Conservation (phyloP, 1,139 yeast species). For the Dujonia santamariae region DNA sequence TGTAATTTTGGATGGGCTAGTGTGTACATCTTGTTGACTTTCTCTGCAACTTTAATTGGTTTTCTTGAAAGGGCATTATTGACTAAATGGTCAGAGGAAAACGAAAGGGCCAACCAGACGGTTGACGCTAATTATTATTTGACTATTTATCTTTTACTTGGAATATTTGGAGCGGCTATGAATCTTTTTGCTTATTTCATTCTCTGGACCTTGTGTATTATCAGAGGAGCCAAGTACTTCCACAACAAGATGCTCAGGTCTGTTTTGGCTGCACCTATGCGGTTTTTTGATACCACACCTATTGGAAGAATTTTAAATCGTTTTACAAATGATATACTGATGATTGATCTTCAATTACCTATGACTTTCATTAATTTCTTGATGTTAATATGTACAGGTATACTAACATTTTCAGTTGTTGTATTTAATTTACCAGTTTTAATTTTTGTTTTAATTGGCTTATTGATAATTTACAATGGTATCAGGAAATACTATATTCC, state of each 20-base stretch:
- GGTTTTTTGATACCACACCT: conserved; percentile 28
- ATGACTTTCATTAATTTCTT: conserved; percentile 19
- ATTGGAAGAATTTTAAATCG: conserved; percentile 27
- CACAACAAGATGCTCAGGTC: conserved; percentile 23
- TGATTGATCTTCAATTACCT: conserved; percentile 20
- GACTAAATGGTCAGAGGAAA: conserved; percentile 22
- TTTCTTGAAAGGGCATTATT: conserved; percentile 17
- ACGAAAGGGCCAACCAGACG: conserved; percentile 16
- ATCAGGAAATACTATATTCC: conserved; percentile 20
- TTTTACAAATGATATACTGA: conserved; percentile 23
- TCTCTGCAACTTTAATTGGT: conserved; percentile 9
- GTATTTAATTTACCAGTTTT: conserved; percentile 21
- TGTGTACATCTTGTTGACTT: conserved; percentile 17
- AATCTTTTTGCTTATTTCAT: conserved; percentile 19
- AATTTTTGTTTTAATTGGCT: conserved; percentile 16
- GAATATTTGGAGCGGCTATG: conserved; percentile 19
- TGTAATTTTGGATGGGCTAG: conserved; percentile 20
- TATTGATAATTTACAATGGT: conserved; percentile 19
- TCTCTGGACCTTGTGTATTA: conserved; percentile 23
- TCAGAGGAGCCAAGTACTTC: conserved; percentile 19
- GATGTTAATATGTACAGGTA: conserved; percentile 14
- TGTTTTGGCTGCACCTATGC: conserved; percentile 25
- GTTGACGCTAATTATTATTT: conserved; percentile 16
- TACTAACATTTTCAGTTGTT: conserved; percentile 17
- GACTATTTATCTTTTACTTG: conserved; percentile 17